Conservation (phyloP, 2,329 filamentous ascomycete genomes). For the Kalaharituber pfeilii region DNA sequence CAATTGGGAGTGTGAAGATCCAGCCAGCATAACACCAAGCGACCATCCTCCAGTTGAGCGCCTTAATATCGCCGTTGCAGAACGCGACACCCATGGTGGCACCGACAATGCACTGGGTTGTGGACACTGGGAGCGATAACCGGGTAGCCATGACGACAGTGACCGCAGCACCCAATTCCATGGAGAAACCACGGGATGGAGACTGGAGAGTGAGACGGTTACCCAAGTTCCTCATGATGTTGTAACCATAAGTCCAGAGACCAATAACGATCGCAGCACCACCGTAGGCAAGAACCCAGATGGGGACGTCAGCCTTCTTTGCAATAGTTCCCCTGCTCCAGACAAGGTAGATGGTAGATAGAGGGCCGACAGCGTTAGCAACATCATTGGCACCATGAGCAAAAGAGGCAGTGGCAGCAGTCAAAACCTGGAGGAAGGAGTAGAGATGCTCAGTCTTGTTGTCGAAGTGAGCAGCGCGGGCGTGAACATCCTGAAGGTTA, state of each 20-base stretch:
- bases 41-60: conserved; percentile 47
- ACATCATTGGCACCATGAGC: conserved; percentile 54
- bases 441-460: conserved; percentile 47
- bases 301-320: conserved; percentile 35
- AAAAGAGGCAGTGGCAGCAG: conserved; percentile 55
- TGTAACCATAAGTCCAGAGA: conserved; percentile 45
- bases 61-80: conserved; percentile 40
- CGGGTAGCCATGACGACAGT: conserved; percentile 48
- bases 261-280: conserved; percentile 38
- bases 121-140: conserved; percentile 44
- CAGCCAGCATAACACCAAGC: conserved; percentile 42
- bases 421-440: conserved; percentile 48
- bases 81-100: conserved; percentile 46
- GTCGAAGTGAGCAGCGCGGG: conserved; percentile 41
- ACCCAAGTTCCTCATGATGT: conserved; percentile 46
- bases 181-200: conserved; percentile 41
- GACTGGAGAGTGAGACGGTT: conserved; percentile 48
- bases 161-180: conserved; percentile 44
- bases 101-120: conserved; percentile 47
- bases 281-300: conserved; percentile 43
- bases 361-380: conserved; percentile 45
- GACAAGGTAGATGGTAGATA: conserved; percentile 44
- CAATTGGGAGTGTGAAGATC: conserved; percentile 42
- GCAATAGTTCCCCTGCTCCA: conserved; percentile 36
- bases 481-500: conserved; percentile 39